Evolutionary conservation across 495 filamentous ascomycete species (phyloP), one percentile per base, ranked within the genome.

Genomic region (Penicillium lagena): DNA sequence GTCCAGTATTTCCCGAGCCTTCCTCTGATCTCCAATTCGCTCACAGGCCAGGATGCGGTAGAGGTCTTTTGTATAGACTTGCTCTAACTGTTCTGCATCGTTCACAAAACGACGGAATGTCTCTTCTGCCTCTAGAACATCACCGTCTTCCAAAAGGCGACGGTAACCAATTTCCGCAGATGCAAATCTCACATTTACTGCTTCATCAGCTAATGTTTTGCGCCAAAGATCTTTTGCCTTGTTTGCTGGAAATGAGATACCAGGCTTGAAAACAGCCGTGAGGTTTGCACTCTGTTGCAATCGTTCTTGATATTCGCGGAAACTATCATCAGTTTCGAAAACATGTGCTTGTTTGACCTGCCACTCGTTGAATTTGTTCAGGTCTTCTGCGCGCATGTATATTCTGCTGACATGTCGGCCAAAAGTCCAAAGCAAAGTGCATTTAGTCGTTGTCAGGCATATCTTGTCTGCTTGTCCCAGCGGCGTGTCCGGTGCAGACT

Each of bases 21-120:
- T 55, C 3, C 3, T 12, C 8, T 7, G 6, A 42, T 60, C 51
- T 12, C 58, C 58, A 12, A 60, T 51, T 2, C 44, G 33, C 29
- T 45, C 37, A 39, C 46, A 58, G 9, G 54, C 58, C 14, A 60
- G 35, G 12, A 58, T 47, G 2, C 47, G 51, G 29, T 48, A 57
- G 10, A 60, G 22, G n/a, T 54, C 45, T 45, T 42, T 45, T 9
- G 34, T 37, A 33, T 50, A 57, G 14, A 36, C 12, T 29, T 31
- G 42, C 22, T 49, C 49, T 1, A 40, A 29, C 8, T 37, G 12
- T 17, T 37, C 12, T n/a, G 40, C 15, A 12, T 45, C 43, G 12
- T 35, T 15, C 5, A 57, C 35, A 36, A 50, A 60, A 7, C 37
- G 34, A 30, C 44, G 40, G 30, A 60, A 15, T 6, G 15, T 28